Evolutionary conservation across 139 green algal species (phyloP), one percentile per base, ranked within the genome.

Genomic region (Chlorella sorokiniana): DNA sequence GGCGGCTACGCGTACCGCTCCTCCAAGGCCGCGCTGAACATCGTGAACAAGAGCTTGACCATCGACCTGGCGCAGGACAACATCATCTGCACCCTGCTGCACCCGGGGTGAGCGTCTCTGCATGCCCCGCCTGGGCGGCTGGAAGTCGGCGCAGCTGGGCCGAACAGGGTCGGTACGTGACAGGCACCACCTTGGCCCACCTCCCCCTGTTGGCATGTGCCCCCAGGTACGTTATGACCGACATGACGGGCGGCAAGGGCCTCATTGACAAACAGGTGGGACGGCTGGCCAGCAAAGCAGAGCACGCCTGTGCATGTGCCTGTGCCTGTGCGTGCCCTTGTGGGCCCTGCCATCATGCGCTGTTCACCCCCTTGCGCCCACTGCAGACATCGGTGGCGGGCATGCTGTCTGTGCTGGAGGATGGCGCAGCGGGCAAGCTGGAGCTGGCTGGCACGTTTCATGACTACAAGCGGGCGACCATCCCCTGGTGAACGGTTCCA

Each of bases 11-110:
- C 86, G 1, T 90, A 90, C 65, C 63, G 82, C 38, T 52, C 81
- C 11, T 65, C 29, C 80, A 90, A 90, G 80, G 48, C 72, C 22
- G 86, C 86, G 4, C 35, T 90, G 11, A 90, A 90, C 72, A 88
- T 89, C 18, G 54, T 91, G 7, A 89, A 68, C 72, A 91, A 91
- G 69, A 67, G 31, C 14, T 69, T 90, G 22, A 59, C 22, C 73
- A 89, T 89, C 61, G 86, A 90, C 64, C 73, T 91, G 29, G 76
- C 74, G 42, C 29, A 27, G 25, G 1, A 86, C 20, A 76, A 78
- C 31, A n/a, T 90, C 27, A 69, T n/a, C 35, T 76, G 63, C 38
- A 83, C 87, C 27, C 81, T 90, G 74, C 81, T 90, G 54, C 86
- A 90, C 81, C 86, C 84, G 2, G 84, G 81, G 3, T 86, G 27